phyloP scores from a whole-genome alignment of 2,329 filamentous ascomycete genomes.

The Acrodontium crateriforme region DNA sequence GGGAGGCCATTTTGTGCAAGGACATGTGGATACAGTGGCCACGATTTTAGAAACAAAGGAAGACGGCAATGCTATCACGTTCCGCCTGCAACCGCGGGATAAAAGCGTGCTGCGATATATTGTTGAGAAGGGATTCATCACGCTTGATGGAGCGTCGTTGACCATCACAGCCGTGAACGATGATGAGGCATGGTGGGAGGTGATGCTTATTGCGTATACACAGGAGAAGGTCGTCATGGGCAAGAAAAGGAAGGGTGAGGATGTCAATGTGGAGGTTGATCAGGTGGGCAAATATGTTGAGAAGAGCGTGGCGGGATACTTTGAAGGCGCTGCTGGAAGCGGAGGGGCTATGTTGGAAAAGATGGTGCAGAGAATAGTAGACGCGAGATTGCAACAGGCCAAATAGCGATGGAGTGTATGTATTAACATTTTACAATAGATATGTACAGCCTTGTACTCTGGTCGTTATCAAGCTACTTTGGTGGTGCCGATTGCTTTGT shows the following conservation, averaged over 20 bases:
- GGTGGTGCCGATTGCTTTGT: no score
- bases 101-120: constrained; percentile 65
- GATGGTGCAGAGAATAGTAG: constrained; percentile 53
- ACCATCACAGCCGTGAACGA: constrained; percentile 83
- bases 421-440: no score
- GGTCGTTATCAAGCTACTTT: no score
- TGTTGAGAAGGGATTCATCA: constrained; percentile 92
- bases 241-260: constrained; percentile 62
- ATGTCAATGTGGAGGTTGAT: constrained; percentile 87
- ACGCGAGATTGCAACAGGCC: constrained; percentile 48
- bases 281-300: constrained; percentile 76
- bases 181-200: constrained; percentile 74
- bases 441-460: no score
- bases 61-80: constrained; percentile 82
- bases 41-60: constrained; percentile 56
- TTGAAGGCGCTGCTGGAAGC: constrained; percentile 42
- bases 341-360: constrained; percentile 37
- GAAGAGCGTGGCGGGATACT: constrained; percentile 76
- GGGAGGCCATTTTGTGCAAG: constrained; percentile 97
- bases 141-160: constrained; percentile 85
- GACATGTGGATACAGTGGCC: constrained; percentile 86
- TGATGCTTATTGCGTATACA: constrained; percentile 96
- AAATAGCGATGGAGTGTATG: no score
- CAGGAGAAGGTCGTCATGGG: constrained; percentile 82
- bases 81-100: constrained; percentile 64